These are phyloP conservation scores for Chrysochromulina parva DNA, from an alignment of 78 protist genomes.

Conservation along the genomic window DNA sequence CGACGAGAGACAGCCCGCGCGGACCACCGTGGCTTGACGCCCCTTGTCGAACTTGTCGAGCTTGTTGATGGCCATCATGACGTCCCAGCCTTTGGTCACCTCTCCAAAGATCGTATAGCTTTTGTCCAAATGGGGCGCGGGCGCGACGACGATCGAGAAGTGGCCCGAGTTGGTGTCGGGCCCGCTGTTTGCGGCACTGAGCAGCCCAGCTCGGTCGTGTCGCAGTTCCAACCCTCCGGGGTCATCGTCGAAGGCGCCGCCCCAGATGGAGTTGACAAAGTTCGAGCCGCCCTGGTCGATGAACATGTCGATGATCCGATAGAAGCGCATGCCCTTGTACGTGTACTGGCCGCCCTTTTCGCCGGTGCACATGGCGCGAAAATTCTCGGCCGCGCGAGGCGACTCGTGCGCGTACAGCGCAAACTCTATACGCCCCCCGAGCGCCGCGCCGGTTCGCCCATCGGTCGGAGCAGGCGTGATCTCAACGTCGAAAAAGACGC, in stretches of 20 bases:
- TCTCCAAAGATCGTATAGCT: slow-evolving; percentile 5
- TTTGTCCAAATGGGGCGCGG: slow-evolving; percentile 12
- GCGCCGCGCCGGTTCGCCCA: too few relatives aligned
- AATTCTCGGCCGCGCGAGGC: slow-evolving; percentile 28
- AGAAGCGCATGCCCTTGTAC: not conserved
- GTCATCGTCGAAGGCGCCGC: not conserved
- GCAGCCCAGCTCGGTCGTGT: not conserved
- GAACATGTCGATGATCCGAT: slow-evolving; percentile 3
- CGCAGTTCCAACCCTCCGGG: not conserved
- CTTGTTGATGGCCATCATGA: not conserved
- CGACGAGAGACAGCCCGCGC: not conserved
- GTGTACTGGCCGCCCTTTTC: not conserved
- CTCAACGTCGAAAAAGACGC: not conserved
- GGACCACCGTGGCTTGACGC: not conserved
- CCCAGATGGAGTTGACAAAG: not conserved
- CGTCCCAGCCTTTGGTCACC: not conserved
- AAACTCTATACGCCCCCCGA: too few relatives aligned
- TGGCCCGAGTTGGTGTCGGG: slow-evolving; percentile 24
- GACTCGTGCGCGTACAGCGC: not conserved
- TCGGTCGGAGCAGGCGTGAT: not conserved
- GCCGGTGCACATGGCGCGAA: slow-evolving; percentile 31
- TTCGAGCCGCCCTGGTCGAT: slow-evolving; percentile 2
- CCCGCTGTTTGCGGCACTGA: not conserved
- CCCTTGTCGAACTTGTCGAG: too few relatives aligned
- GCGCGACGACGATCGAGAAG: slow-evolving; percentile 19